Evolutionary conservation across 805 yeast species (phyloP), one percentile per base, ranked within the genome.

Genomic region (Jamesozyma spencerorum): DNA sequence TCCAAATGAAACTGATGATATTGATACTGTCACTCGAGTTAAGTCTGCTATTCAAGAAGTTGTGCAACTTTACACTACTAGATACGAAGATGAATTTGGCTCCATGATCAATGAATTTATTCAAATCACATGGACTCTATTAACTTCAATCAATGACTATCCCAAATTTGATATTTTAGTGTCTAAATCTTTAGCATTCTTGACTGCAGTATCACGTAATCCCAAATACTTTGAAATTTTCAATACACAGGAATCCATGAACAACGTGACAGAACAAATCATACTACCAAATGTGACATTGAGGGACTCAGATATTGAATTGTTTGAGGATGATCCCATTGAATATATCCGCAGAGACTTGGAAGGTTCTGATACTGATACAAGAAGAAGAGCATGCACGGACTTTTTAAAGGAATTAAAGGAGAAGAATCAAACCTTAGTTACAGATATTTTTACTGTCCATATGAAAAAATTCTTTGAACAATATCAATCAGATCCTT

Each of bases 321-420:
- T 81, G 46, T 90, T 92, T 60, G 98, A 92, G 62, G 98, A 92
- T 63, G 98, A 92, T 57, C 98, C 98, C 29, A 81, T 92, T 40
- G 94, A 85, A 53, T 92, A 72, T 57, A 88, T 88, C 17, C 75
- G 97, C 54, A 74, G 95, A 46, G 98, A 92, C 61, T 69, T 94
- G 35, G 98, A 94, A 63, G 97, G 97, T 5, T 80, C 95, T 0
- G 97, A 90, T 58, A 75, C 82, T 12, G 97, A 88, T 55, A 81
- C 96, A 1, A 76, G 99, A 62, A 74, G 97, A 62, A 77, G 94
- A 51, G 79, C 95, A 0, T 79, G 97, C n/a, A 85, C 94, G 1
- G 97, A 86, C 54, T 87, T 92, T 55, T 67, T 92, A 49, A 75
- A 94, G 46, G 95, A 86, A 51, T 71, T 92, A 50, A 85, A 87